Base-by-base conservation (phyloP, 352 stramenopile genomes). In the Phytophthora aleatoria region DNA sequence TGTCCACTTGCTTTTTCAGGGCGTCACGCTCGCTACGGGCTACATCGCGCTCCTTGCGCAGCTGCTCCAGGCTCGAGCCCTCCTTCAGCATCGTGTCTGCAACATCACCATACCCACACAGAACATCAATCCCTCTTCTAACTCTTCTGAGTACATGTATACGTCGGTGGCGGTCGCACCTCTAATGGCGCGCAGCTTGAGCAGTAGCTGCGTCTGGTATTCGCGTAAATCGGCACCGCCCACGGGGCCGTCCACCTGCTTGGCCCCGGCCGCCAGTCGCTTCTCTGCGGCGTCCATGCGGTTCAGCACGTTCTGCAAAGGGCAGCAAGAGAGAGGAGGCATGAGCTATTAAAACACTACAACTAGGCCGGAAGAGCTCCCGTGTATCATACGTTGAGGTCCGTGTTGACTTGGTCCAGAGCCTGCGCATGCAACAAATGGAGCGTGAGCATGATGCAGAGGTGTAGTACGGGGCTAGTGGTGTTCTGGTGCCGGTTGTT, bases 1-100 rank as follows among this genome's bases (percentile, higher is more conserved):
- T 94, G 51, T 75, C 57, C 39, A 94, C 83, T 69, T 92, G 81
- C 69, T 89, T 90, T 61, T 83, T 64, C 6, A 92, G 69, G 13
- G 66, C 69, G 45, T 89, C 81, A 54, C 81, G 77, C 62, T 94
- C 85, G 36, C 28, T 61, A 45, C 73, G 74, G 43, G 83, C 81
- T 28, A 77, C 74, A 28, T 89, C 81, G 52, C 82, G 79, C 65
- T 92, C 80, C 33, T 81, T 73, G 39, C 79, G 80, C 50, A 92
- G 67, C 64, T 85, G 76, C 45, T 83, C 81, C 24, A 90, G 30
- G 11, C 76, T 86, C 44, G 81, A 88, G 3, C 77, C 81, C 35
- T 92, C 83, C 45, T 76, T 65, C 51, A 74, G 55, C 77, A 92
- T 89, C 35, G 77, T 83, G 67, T 90, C 81, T 90, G 51, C 27